A percentile compares a stretch with the other conserved stretches of the same genome.
phyloP scores from a whole-genome alignment of 1,284 basidiomycete genomes.

The Chiua sp. region DNA sequence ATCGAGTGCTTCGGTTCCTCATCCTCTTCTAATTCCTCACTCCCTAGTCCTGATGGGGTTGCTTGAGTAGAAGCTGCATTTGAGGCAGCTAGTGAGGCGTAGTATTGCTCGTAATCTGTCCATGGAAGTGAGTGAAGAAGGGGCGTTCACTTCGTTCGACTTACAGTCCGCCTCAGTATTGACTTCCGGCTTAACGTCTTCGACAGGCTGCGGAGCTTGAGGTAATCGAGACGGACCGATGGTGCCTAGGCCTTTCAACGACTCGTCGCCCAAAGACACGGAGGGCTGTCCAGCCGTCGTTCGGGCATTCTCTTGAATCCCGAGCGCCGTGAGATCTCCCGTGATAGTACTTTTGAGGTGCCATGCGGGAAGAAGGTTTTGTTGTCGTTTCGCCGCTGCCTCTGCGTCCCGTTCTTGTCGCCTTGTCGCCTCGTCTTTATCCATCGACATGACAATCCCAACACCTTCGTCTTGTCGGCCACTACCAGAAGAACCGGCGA shows the following conservation, averaged over 20 bases:
- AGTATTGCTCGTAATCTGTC: constrained; percentile 79
- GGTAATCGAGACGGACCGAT: constrained; percentile 45
- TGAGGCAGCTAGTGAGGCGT: constrained; percentile 73
- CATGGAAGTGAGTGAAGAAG: constrained; percentile 4
- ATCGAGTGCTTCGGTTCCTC: constrained; percentile 66
- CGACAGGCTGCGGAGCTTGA: constrained; percentile 34
- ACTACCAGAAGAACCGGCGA: constrained; percentile 69
- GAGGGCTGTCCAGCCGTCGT: constrained; percentile 41
- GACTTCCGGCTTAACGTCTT: constrained; percentile 61
- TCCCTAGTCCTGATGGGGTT: constrained; percentile 58
- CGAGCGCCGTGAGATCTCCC: constrained; percentile 88
- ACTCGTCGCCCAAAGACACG: constrained; percentile 66
- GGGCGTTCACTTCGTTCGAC: constrained; percentile 29
- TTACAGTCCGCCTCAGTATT: constrained; percentile 67
- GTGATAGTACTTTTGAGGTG: constrained; percentile 95
- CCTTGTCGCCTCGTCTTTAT: constrained; percentile 77
- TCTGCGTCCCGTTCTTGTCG: constrained; percentile 70
- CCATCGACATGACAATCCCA: constrained; percentile 80
- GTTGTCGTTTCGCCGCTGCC: constrained; percentile 80
- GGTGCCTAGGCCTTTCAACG: constrained; percentile 66
- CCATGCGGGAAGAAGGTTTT: constrained; percentile 94
- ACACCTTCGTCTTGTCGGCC: constrained; percentile 73
- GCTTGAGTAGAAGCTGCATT: constrained; percentile 58
- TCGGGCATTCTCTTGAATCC: constrained; percentile 68
- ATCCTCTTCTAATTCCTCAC: constrained; percentile 63